A percentile compares a stretch with the other conserved stretches of the same genome.
Evolutionary conservation across 2,329 filamentous ascomycete genomes (phyloP).

Genomic region (Cordyceps pruinosa): DNA sequence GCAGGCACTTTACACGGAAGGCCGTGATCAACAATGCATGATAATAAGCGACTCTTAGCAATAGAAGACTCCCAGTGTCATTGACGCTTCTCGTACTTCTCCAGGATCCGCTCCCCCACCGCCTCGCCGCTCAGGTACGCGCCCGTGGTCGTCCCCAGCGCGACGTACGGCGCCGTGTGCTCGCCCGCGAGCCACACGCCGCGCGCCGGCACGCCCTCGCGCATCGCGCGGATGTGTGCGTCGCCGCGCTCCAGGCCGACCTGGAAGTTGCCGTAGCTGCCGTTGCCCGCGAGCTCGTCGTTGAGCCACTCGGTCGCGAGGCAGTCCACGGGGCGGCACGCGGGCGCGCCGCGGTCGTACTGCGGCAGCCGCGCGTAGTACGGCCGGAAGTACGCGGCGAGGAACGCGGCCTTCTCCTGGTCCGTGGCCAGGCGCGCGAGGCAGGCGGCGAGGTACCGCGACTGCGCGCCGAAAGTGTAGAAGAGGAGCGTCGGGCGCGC

Average conservation of each 20-base stretch:
- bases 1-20: no score
- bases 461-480: slow-evolving; percentile 65
- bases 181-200: slow-evolving; percentile 84
- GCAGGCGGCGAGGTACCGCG: slow-evolving; percentile 43
- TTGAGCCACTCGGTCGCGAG: slow-evolving; percentile 71
- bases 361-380: slow-evolving; percentile 71
- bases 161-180: slow-evolving; percentile 85
- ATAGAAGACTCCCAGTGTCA: not conserved
- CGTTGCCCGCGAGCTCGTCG: slow-evolving; percentile 73
- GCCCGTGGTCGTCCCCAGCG: slow-evolving; percentile 79
- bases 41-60: no score
- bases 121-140: slow-evolving; percentile 88
- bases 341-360: slow-evolving; percentile 46
- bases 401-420: slow-evolving; percentile 43
- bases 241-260: slow-evolving; percentile 64
- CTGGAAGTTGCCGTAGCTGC: slow-evolving; percentile 82
- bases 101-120: slow-evolving; percentile 58
- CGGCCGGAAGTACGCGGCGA: slow-evolving; percentile 64
- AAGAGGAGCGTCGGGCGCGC: slow-evolving; percentile 80
- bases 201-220: slow-evolving; percentile 55
- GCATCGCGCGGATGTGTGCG: slow-evolving; percentile 60
- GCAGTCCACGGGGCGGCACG: slow-evolving; percentile 56
- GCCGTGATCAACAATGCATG: no score
- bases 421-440: slow-evolving; percentile 35
- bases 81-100: slow-evolving; percentile 38